phyloP scores from a whole-genome alignment of 768 basidiomycete species.

The Panellus pusillus region DNA sequence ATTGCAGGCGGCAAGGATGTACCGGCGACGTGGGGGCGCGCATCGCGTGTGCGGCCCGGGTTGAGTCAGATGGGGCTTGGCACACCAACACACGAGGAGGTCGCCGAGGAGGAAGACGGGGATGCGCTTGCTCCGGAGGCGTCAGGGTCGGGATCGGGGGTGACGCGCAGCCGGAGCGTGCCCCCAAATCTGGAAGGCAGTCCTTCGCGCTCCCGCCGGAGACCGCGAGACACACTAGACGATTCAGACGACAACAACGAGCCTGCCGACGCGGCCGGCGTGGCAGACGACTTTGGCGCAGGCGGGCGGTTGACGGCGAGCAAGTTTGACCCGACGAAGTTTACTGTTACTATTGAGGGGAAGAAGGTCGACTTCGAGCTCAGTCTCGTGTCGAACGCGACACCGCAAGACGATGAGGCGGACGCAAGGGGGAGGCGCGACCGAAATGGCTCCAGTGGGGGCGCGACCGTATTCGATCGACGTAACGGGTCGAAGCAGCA shows the following conservation, averaged over 20 bases:
- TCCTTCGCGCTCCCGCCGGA: slow-evolving; percentile 27
- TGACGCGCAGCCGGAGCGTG: slow-evolving; percentile 51
- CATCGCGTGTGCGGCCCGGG: background rate
- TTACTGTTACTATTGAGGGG: slow-evolving; percentile 65
- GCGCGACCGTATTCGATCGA: slow-evolving; percentile 28
- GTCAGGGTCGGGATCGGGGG: slow-evolving; percentile 17
- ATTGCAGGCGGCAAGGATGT: slow-evolving; percentile 25
- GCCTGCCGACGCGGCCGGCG: slow-evolving; percentile 28
- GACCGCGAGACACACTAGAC: slow-evolving; percentile 11
- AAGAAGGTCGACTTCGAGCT: slow-evolving; percentile 69
- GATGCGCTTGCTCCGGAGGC: slow-evolving; percentile 17
- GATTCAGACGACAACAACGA: slow-evolving; percentile 75
- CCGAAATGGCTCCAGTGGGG: slow-evolving; percentile 23
- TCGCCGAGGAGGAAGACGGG: slow-evolving; percentile 30
- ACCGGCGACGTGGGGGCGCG: slow-evolving; percentile 14
- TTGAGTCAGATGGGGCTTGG: background rate
- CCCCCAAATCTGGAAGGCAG: slow-evolving; percentile 53
- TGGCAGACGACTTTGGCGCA: slow-evolving; percentile 38
- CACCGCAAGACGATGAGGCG: slow-evolving; percentile 10
- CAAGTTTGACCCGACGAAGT: slow-evolving; percentile 58
- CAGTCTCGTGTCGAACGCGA: slow-evolving; percentile 50
- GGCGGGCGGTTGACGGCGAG: slow-evolving; percentile 61
- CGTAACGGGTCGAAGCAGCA: slow-evolving; percentile 52
- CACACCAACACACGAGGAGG: slow-evolving; percentile 1
- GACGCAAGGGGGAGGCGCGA: slow-evolving; percentile 26